Percentiles rank a stretch among this genome's conserved stretches.
Conservation (phyloP, 345 rosid genomes). For the Ceriops tagal region DNA sequence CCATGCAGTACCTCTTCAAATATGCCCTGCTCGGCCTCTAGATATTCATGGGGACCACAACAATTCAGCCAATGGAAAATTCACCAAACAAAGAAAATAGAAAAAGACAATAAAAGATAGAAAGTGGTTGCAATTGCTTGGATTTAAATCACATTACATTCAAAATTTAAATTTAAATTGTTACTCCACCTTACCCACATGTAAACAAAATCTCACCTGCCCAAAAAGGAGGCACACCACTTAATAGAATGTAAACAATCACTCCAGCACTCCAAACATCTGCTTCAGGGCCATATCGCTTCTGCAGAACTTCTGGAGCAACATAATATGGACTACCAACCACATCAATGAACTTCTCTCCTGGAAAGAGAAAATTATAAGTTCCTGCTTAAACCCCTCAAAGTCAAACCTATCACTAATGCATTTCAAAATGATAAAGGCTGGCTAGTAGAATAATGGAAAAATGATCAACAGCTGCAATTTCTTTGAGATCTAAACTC, state of each 20-base stretch:
- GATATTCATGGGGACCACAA: conserved; percentile 2
- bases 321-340: conserved; percentile 37
- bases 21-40: conserved; percentile 30
- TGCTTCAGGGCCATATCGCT: conserved; percentile 28
- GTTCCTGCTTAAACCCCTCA: not conserved
- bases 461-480: not conserved
- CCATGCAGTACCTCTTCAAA: conserved; percentile 31
- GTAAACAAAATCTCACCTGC: conserved; percentile 21
- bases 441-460: not conserved
- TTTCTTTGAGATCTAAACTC: not conserved
- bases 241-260: conserved; percentile 26
- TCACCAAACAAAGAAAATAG: not conserved
- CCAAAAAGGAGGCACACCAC: conserved; percentile 40
- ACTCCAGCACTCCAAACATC: conserved; percentile 39
- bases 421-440: not conserved
- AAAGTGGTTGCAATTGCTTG: not conserved
- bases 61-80: not conserved
- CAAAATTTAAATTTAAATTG: not conserved
- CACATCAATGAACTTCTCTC: conserved; percentile 27
- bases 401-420: not conserved
- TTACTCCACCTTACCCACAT: not conserved
- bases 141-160: not conserved
- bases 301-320: conserved; percentile 30
- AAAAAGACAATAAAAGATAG: conserved; percentile 4
- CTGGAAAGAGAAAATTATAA: conserved; percentile 2